Conservation (phyloP, 345 rosid species). For the Salix suchowensis region DNA sequence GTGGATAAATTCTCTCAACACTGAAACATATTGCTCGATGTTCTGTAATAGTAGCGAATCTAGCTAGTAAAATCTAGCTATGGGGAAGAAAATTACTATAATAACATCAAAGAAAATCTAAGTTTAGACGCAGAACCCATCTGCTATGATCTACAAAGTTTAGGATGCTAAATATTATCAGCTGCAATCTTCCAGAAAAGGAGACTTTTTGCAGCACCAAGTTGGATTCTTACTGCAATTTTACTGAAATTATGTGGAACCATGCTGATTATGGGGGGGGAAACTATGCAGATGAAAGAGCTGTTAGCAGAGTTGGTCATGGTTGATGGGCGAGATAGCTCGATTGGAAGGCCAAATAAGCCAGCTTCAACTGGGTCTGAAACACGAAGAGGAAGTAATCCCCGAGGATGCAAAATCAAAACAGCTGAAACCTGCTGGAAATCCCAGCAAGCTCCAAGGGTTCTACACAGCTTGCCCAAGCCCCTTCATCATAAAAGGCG, state of each 20-base stretch:
- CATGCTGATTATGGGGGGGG: neutral
- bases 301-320: constrained; percentile 64
- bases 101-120: no score
- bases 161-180: no score
- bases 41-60: neutral
- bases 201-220: no score
- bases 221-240: no score
- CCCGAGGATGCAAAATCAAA: constrained; percentile 46
- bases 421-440: constrained; percentile 32
- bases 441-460: constrained; percentile 9
- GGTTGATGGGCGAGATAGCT: constrained; percentile 73
- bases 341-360: constrained; percentile 65
- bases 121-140: no score
- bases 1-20: no score
- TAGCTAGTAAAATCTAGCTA: neutral
- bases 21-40: neutral
- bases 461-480: constrained; percentile 19
- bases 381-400: constrained; percentile 46
- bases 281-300: constrained; percentile 57
- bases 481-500: constrained; percentile 34
- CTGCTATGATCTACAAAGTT: no score
- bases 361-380: constrained; percentile 53
- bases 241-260: no score
- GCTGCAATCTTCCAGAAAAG: no score
- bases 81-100: no score